A percentile compares a stretch with the other conserved stretches of the same genome.
These are phyloP conservation scores for Amanita pseudoporphyria DNA, from an alignment of 768 basidiomycete genomes.

Conservation along the genomic window DNA sequence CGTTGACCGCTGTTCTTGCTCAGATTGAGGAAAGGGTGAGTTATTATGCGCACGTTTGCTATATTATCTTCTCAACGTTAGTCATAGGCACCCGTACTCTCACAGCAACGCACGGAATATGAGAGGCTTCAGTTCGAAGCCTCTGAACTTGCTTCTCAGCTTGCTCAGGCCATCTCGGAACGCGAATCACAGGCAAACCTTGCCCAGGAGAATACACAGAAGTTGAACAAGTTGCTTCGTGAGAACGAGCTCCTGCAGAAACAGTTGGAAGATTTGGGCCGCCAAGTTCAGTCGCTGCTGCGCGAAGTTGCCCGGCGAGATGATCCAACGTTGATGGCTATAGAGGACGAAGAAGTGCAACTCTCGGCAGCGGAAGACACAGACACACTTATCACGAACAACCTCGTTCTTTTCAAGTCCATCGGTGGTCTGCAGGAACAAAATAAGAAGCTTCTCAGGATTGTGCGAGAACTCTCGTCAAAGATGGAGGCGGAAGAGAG, in stretches of 20 bases:
- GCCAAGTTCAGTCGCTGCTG: conserved; percentile 73
- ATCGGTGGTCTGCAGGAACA: conserved; percentile 79
- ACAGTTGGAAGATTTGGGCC: conserved; percentile 75
- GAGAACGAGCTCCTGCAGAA: conserved; percentile 64
- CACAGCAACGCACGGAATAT: conserved; percentile 86
- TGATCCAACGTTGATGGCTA: conserved; percentile 67
- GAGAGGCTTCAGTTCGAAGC: conserved; percentile 76
- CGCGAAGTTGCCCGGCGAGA: conserved; percentile 76
- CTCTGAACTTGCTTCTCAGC: conserved; percentile 69
- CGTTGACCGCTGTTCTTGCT: conserved; percentile 68
- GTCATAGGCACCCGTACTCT: conserved; percentile 78
- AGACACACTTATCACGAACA: conserved; percentile 76
- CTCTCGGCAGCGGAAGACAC: conserved; percentile 41
- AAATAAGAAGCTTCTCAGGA: conserved; percentile 80
- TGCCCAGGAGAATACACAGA: conserved; percentile 54
- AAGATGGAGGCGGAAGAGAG: conserved; percentile 83
- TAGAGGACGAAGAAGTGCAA: conserved; percentile 46
- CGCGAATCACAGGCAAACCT: conserved; percentile 54
- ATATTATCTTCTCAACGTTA: neutral
- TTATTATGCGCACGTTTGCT: conserved; percentile 8
- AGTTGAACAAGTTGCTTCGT: conserved; percentile 41
- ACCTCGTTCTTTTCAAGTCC: conserved; percentile 80
- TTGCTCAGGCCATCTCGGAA: conserved; percentile 64
- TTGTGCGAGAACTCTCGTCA: conserved; percentile 72
- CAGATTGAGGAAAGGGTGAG: conserved; percentile 88